Base-by-base conservation (phyloP, 306 rosid genomes). In the Cucurbita pepo region DNA sequence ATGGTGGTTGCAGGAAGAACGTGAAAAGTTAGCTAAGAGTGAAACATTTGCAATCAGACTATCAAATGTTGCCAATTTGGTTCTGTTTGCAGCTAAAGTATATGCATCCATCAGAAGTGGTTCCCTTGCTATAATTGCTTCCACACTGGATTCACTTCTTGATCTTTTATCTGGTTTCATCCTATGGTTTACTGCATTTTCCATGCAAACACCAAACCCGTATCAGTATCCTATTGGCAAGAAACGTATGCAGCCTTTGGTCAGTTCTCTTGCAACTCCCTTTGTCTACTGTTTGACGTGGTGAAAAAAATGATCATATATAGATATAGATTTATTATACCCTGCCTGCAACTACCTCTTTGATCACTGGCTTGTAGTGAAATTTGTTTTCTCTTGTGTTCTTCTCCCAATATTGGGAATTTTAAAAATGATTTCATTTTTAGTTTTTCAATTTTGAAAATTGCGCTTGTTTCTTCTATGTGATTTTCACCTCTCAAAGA, bases 101-200 rank as follows among this genome's bases (percentile, higher is more conserved):
- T 95, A 88, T 77, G 99, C 97, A 41, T 95, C 97, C 3, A 7
- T 91, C 75, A 77, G 83, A 83, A 95, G 99, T 88, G 97, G 92
- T 80, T 95, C 99, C 51, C 78, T 91, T n/a, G 96, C 99, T 79
- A 95, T 95, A 74, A 95, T 95, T 50, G 99, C 99, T 43, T 95
- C 99, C 79, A 95, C 99, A 18, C 78, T 95, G 80, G 99, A 95
- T 82, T 95, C 99, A 3, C 96, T 95, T 78, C 95, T 95, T 44
- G 99, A 95, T 81, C 95, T 95, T 79, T 88, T 95, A 79, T 95
- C 97, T 54, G 97, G 99, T 38, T 95, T 91, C 80, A 95, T 95
- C 78, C 84, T 95, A 77, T 95, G 99, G 99, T 95, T 91, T 84
- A 95, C 99, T 85, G 95, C 97, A 56, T 91, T 95, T 84, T 91